Base-by-base conservation (phyloP, 208 protist genomes). In the Phytomonas sp. region DNA sequence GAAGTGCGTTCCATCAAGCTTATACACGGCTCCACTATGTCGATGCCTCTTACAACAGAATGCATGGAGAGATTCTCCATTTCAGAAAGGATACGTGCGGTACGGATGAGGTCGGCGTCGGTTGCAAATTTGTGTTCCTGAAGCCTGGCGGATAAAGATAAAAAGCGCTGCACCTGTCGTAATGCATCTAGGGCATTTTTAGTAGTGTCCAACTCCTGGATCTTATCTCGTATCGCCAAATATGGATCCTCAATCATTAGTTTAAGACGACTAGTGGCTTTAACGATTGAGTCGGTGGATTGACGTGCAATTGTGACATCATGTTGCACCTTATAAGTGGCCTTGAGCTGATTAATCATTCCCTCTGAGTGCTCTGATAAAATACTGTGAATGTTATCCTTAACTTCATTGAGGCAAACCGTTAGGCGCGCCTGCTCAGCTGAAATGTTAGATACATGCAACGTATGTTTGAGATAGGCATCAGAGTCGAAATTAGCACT, bases 221-320 rank as follows among this genome's bases (percentile, higher is more conserved):
- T 79, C 28, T 77, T 77, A 9, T 69, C 74, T 60, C 81, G 80
- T 37, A 94, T 80, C 33, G 78, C 60, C 26, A 68, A 65, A 68
- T 88, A 82, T 6, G 89, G 85, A 66, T 88, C 89, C 67, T 91
- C 82, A 6, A 92, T 82, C 73, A 86, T 89, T 20, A 84, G 68
- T 11, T 79, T 76, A 29, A 94, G 78, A 32, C 84, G 81, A 23
- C 72, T 78, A 23, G 72, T 78, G 17, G 89, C 82, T 60, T 79
- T 76, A 62, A 78, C 65, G 32, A 94, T 75, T 0, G 84, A 82
- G 53, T 82, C 68, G 6, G 78, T 81, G 43, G 77, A 81, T 62
- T 86, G 82, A 15, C 79, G 79, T 36, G 85, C 76, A 31, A 64
- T 76, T 15, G 74, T 43, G 3, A 90, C 79, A 53, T 90, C 80